Conservation (phyloP, 331 rosid genomes). For the Rosa hybrid region DNA sequence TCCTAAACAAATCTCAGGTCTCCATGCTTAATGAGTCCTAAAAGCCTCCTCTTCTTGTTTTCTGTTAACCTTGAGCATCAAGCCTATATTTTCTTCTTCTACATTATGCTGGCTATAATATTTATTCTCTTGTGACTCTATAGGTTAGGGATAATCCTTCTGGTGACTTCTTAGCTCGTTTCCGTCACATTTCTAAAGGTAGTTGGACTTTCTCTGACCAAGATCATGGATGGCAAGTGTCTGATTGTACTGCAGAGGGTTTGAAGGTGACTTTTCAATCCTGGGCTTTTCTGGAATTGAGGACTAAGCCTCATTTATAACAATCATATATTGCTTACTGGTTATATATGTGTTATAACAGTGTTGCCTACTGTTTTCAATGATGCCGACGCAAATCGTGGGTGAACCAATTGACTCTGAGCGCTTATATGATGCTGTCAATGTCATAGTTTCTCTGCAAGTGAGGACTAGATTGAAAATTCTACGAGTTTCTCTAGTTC, state of each 20-base stretch:
- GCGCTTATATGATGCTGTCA: constrained; percentile 50
- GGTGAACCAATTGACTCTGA: constrained; percentile 51
- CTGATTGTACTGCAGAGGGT: constrained; percentile 76
- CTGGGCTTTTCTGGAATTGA: neutral
- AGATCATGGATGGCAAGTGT: constrained; percentile 81
- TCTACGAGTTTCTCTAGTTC: neutral
- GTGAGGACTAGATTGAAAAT: constrained; percentile 18
- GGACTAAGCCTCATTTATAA: neutral
- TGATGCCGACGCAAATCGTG: constrained; percentile 24
- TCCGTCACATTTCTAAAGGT: constrained; percentile 80
- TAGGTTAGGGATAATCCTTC: constrained; percentile 51
- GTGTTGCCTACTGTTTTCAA: constrained; percentile 60
- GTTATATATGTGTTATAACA: neutral
- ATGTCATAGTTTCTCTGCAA: constrained; percentile 60
- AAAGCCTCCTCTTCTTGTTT: neutral
- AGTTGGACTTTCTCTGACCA: constrained; percentile 78
- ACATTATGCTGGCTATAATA: neutral
- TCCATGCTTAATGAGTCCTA: neutral
- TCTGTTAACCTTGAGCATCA: neutral
- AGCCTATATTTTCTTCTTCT: neutral
- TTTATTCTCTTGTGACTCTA: neutral
- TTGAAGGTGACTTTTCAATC: constrained; percentile 47
- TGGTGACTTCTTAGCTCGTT: constrained; percentile 56
- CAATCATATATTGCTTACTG: neutral
- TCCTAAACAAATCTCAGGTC: constrained; percentile 20